Evolutionary conservation across 23 red algal genomes (phyloP), one percentile per base, ranked within the genome.

Genomic region (Cyanidiococcus yangmingshanensis): DNA sequence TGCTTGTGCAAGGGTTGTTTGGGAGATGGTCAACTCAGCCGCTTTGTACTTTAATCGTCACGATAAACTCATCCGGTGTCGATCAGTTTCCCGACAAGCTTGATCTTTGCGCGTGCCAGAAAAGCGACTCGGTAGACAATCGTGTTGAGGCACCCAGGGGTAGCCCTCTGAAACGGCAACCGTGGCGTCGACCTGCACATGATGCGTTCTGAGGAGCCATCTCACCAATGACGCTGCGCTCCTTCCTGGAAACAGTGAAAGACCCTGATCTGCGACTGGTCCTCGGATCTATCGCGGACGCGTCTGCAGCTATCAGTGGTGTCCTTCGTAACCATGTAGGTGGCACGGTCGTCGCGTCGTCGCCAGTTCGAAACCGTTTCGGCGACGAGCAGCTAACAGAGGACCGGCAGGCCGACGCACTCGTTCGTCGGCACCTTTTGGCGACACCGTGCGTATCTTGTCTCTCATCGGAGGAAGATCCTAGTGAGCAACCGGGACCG

Each of bases 371-470:
- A 40, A 81, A 81, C 45, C 39, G 2, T 24, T 81, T 81, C 38
- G 78, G 78, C 31, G 78, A 81, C 38, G 58, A 58, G 41, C 78
- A 81, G 54, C 30, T 81, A 2, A 30, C 38, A 16, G 51, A 59
- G 1, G 78, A 81, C 51, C 45, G 58, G 1, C 39, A 16, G 26
- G 78, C 78, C 16, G 78, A 81, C 31, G 45, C 35, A 18, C 36
- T 81, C 2, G 37, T 59, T 18, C 58, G 68, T 30, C 35, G 27
- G 38, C 37, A 21, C 1, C 50, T 81, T 21, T 39, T 71, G 68
- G 37, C 7, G 54, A 16, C 32, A 7, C 58, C 58, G 40, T 50
- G 59, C 1, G 78, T 81, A 1, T 67, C 59, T 21, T 41, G 1
- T 0, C 39, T 81, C 15, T 39, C 35, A 40, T 50, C 38, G 39